These are phyloP conservation scores for Coniochaeta ligniaria DNA, from an alignment of 2,329 filamentous ascomycete genomes.

Conservation along the genomic window DNA sequence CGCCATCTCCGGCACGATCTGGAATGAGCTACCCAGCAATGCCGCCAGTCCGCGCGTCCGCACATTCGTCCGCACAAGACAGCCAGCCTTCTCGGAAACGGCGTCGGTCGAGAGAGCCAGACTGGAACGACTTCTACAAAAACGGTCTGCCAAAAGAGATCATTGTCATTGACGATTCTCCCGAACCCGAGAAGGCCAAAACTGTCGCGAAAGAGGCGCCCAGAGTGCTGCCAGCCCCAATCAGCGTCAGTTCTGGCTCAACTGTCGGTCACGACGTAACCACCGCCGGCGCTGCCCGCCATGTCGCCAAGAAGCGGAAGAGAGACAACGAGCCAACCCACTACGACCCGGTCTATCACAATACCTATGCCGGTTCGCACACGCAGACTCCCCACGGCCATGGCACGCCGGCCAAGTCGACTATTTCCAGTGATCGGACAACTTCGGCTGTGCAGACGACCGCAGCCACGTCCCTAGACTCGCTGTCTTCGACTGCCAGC, in stretches of 20 bases:
- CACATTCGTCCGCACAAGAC: conserved; percentile 15
- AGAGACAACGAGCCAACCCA: conserved; percentile 42
- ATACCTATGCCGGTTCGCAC: conserved; percentile 58
- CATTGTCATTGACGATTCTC: conserved; percentile 75
- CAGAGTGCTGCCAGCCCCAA: conserved; percentile 18
- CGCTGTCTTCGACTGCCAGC: conserved; percentile 48
- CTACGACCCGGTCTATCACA: conserved; percentile 69
- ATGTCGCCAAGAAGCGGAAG: conserved; percentile 68
- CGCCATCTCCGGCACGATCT: neutral
- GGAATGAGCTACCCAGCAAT: conserved; percentile 27
- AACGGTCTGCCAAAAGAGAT: conserved; percentile 80
- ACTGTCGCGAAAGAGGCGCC: conserved; percentile 14
- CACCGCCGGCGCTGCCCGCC: conserved; percentile 26
- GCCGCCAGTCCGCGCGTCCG: conserved; percentile 20
- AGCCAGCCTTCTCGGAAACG: conserved; percentile 36
- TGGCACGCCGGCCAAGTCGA: conserved; percentile 59
- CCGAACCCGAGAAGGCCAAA: conserved; percentile 27
- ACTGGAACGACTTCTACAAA: conserved; percentile 77
- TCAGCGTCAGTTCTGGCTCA: conserved; percentile 27
- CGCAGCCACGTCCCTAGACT: conserved; percentile 79
- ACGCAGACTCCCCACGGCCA: conserved; percentile 65
- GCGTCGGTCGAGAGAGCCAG: conserved; percentile 55
- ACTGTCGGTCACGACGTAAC: conserved; percentile 15
- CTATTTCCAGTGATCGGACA: conserved; percentile 75
- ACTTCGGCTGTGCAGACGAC: conserved; percentile 77